Conservation (phyloP, 2,329 filamentous ascomycete genomes). For the Dryadomyces quercus-mongolicae region DNA sequence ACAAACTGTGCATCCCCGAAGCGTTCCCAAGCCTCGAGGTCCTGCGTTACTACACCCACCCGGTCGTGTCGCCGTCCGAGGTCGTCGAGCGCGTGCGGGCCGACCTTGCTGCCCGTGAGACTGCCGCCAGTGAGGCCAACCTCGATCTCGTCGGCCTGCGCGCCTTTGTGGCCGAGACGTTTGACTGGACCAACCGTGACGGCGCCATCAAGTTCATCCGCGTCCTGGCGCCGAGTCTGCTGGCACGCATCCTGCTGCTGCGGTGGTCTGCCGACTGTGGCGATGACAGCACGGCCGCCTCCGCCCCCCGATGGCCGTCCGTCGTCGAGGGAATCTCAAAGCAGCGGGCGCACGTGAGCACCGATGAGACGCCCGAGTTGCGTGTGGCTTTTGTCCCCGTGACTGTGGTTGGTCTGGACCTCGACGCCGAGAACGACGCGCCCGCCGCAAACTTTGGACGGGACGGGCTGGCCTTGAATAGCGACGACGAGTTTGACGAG, state of each 20-base stretch:
- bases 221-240: constrained; percentile 63
- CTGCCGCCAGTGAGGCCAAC: constrained; percentile 11
- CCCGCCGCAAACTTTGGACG: constrained; percentile 32
- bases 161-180: constrained; percentile 63
- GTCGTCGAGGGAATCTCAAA: constrained; percentile 57
- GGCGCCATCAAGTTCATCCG: constrained; percentile 79
- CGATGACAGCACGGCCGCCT: too few species aligned
- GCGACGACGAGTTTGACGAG: constrained; percentile 47
- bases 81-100: constrained; percentile 41
- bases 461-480: constrained; percentile 46
- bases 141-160: constrained; percentile 58
- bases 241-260: constrained; percentile 42
- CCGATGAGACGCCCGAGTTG: constrained; percentile 64
- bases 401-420: constrained; percentile 64
- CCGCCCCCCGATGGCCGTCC: too few species aligned
- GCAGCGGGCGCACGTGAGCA: constrained; percentile 57
- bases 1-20: constrained; percentile 61
- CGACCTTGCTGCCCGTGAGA: constrained; percentile 42
- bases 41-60: constrained; percentile 77
- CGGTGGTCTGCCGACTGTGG: neutral
- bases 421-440: constrained; percentile 50
- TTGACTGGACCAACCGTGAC: constrained; percentile 70
- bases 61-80: constrained; percentile 57
- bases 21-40: constrained; percentile 71
- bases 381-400: constrained; percentile 67